Evolutionary conservation across 169 alveolate genomes (phyloP).

Genomic region (Plasmodium knowlesi): DNA sequence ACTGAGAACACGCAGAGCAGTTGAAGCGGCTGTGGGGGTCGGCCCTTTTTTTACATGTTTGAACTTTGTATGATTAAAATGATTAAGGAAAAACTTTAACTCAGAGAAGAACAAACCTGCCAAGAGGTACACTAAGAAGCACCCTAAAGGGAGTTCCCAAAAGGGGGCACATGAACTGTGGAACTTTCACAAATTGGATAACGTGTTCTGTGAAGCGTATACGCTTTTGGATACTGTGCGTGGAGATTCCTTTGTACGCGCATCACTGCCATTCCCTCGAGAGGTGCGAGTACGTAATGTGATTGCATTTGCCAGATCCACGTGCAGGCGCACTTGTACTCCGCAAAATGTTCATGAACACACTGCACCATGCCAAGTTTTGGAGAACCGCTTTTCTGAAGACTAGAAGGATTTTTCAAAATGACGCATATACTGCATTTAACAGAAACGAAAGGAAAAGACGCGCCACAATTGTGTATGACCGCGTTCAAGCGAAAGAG

Average conservation of each 20-base stretch:
- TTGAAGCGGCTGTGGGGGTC: background rate
- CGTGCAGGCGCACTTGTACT: background rate
- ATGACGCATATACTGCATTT: background rate
- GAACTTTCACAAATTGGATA: too few species aligned
- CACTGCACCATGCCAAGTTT: background rate
- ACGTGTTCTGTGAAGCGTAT: background rate
- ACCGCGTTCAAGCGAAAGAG: background rate
- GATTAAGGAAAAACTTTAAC: background rate
- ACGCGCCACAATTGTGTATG: background rate
- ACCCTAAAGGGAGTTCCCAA: too few species aligned
- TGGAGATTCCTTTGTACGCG: background rate
- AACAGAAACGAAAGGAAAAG: background rate
- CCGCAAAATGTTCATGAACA: slow-evolving; percentile 6
- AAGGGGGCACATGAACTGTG: too few species aligned
- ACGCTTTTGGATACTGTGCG: background rate
- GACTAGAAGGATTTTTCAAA: background rate
- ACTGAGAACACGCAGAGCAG: background rate
- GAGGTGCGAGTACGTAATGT: background rate
- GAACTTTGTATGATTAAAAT: background rate
- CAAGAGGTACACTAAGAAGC: too few species aligned
- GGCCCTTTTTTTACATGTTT: background rate
- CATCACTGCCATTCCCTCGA: background rate
- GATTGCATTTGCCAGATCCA: background rate
- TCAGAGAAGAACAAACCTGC: background rate
- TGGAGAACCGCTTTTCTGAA: background rate